Percentiles rank a stretch among this genome's conserved stretches.
Conservation (phyloP, 768 basidiomycete species). For the Psilocybe subaeruginosa region DNA sequence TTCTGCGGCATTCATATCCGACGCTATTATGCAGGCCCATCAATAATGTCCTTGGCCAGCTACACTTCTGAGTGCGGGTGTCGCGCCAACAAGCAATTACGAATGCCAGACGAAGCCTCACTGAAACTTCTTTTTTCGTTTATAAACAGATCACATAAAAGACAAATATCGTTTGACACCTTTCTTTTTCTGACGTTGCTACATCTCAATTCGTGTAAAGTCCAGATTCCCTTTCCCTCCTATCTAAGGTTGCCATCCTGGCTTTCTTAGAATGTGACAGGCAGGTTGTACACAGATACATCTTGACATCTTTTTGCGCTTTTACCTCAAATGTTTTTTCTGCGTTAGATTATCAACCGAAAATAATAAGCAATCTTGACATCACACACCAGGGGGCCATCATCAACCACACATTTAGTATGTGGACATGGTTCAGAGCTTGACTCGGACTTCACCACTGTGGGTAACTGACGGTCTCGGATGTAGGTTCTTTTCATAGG, state of each 20-base stretch:
- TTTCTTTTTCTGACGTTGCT: conserved; percentile 31
- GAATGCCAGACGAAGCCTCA: conserved; percentile 20
- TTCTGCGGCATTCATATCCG: conserved; percentile 86
- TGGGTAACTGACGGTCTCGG: conserved; percentile 11
- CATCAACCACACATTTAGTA: background rate
- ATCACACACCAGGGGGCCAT: conserved; percentile 2
- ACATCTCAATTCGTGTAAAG: conserved; percentile 28
- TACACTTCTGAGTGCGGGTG: conserved; percentile 7
- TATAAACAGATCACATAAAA: conserved; percentile 25
- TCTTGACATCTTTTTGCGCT: conserved; percentile 27
- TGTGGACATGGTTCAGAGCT: conserved; percentile 17
- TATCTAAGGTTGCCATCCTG: conserved; percentile 14
- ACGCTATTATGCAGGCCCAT: conserved; percentile 93
- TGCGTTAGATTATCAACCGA: conserved; percentile 38
- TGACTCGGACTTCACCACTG: conserved; percentile 13
- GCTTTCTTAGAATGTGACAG: conserved; percentile 32
- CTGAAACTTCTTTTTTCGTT: conserved; percentile 35
- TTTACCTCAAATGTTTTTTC: conserved; percentile 36
- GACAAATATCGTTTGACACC: conserved; percentile 33
- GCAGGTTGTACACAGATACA: conserved; percentile 42
- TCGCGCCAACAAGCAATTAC: conserved; percentile 9
- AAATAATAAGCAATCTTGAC: conserved; percentile 29
- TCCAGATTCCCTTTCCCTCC: conserved; percentile 23
- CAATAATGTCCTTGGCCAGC: conserved; percentile 44
- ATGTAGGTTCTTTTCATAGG: conserved; percentile 14